A percentile compares a stretch with the other conserved stretches of the same genome.
Evolutionary conservation across 148 eudicot genomes (phyloP).

Genomic region (Camellia granthamiana): DNA sequence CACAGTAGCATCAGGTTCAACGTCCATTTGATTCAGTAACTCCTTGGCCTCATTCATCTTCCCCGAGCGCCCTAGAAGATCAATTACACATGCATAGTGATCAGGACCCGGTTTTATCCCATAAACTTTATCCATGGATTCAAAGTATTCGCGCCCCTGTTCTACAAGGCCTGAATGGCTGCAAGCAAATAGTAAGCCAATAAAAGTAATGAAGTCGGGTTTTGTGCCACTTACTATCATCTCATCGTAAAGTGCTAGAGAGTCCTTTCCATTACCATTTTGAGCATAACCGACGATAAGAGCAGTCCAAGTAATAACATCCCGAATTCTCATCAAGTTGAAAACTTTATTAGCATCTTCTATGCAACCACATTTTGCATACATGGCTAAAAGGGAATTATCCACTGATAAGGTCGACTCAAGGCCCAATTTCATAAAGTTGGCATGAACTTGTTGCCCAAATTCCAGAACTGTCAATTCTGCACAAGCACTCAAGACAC

Average conservation of each 20-base stretch:
- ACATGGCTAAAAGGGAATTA: conserved; percentile 66
- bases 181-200: conserved; percentile 72
- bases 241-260: conserved; percentile 13
- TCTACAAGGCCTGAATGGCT: conserved; percentile 69
- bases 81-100: conserved; percentile 73
- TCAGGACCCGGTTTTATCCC: conserved; percentile 54
- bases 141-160: conserved; percentile 49
- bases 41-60: conserved; percentile 50
- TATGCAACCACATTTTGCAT: conserved; percentile 76
- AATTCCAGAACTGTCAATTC: conserved; percentile 57
- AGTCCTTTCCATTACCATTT: conserved; percentile 51
- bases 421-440: conserved; percentile 46
- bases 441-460: conserved; percentile 71
- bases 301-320: conserved; percentile 75
- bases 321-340: conserved; percentile 37
- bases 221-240: conserved; percentile 33
- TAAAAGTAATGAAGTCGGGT: conserved; percentile 68
- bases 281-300: conserved; percentile 72
- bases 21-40: conserved; percentile 48
- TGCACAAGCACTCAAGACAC: conserved; percentile 61
- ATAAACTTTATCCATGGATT: conserved; percentile 51
- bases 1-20: conserved; percentile 54
- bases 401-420: conserved; percentile 44
- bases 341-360: conserved; percentile 59
- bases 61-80: conserved; percentile 68